Conservation (phyloP, 305 asterid genomes). For the Rubia tinctorum region DNA sequence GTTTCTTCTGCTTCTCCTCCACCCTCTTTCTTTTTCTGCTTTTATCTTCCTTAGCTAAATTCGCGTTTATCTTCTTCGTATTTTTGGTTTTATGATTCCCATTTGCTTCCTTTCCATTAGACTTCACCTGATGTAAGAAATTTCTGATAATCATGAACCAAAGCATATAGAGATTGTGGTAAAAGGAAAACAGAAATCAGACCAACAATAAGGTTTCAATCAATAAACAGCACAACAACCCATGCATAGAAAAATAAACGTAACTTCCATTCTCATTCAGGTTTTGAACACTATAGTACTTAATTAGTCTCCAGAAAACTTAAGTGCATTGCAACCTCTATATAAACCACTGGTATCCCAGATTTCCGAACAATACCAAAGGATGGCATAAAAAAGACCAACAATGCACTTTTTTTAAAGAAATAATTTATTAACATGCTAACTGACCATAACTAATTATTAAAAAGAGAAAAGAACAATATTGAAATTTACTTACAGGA, state of each 20-base stretch:
- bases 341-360: neutral
- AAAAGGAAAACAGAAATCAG: neutral
- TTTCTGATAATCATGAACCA: neutral
- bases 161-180: neutral
- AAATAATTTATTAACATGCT: neutral
- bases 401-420: neutral
- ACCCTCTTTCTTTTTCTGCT: conserved; percentile 13
- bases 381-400: neutral
- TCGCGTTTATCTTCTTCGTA: conserved; percentile 1
- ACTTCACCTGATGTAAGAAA: conserved; percentile 6
- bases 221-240: neutral
- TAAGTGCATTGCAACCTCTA: neutral
- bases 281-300: neutral
- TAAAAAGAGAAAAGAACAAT: neutral
- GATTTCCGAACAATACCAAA: neutral
- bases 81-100: neutral
- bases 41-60: conserved; percentile 2
- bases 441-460: neutral
- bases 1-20: conserved; percentile 16
- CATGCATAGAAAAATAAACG: neutral
- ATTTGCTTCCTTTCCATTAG: neutral
- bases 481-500: conserved; percentile 13
- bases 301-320: neutral
- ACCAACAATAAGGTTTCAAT: neutral
- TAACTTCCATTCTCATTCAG: neutral